These are phyloP conservation scores for Termitomyces sp. DNA, from an alignment of 768 basidiomycete species.

Conservation along the genomic window DNA sequence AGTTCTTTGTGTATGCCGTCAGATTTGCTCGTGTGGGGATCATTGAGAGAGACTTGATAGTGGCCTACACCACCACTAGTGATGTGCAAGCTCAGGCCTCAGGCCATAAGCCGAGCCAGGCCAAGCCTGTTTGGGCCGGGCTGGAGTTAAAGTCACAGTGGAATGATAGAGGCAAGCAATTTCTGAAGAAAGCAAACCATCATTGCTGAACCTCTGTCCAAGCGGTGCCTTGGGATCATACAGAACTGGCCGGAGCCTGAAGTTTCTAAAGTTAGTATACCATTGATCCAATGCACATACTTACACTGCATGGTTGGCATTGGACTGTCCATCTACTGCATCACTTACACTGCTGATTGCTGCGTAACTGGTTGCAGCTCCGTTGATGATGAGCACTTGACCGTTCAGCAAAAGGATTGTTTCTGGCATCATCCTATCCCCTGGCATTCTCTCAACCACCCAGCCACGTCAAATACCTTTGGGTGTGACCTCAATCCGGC, in stretches of 20 bases:
- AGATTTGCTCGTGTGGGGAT: too few relatives aligned
- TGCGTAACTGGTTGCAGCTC: constrained; percentile 39
- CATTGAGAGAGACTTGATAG: too few relatives aligned
- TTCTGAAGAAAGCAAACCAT: constrained; percentile 35
- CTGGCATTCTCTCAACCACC: constrained; percentile 42
- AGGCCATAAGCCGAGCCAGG: too few relatives aligned
- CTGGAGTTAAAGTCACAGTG: constrained; percentile 51
- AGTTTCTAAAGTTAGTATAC: constrained; percentile 19
- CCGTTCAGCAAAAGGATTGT: constrained; percentile 37
- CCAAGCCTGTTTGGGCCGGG: too few relatives aligned
- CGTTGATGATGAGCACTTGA: constrained; percentile 38
- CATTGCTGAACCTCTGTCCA: constrained; percentile 45
- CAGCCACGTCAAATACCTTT: constrained; percentile 41
- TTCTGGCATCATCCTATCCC: constrained; percentile 34
- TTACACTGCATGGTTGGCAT: constrained; percentile 26
- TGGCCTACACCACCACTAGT: too few relatives aligned
- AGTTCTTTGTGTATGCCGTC: too few relatives aligned
- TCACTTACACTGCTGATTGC: constrained; percentile 29
- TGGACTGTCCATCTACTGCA: constrained; percentile 19
- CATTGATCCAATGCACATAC: neutral
- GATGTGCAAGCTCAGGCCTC: too few relatives aligned
- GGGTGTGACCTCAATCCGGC: constrained; percentile 35
- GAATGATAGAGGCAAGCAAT: constrained; percentile 65
- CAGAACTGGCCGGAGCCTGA: constrained; percentile 37
- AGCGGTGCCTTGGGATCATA: constrained; percentile 42